Conservation (phyloP, 2,329 filamentous ascomycete species). For the Colletotrichum brevisporum region DNA sequence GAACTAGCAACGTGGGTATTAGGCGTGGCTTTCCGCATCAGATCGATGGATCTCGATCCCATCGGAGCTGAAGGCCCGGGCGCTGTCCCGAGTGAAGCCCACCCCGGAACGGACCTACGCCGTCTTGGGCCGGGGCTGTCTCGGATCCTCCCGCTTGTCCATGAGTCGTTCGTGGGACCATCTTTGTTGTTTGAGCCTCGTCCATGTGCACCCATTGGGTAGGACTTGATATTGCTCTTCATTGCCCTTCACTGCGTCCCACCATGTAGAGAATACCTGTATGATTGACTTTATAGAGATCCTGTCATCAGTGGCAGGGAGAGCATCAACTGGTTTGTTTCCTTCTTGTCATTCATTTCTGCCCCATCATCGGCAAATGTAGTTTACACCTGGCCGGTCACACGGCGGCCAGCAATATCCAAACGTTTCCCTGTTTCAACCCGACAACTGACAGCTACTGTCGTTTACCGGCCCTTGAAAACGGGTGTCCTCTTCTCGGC, state of each 20-base stretch:
- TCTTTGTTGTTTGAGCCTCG: too few relatives aligned
- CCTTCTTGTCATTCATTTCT: neutral
- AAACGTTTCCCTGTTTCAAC: neutral
- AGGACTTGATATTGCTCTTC: neutral
- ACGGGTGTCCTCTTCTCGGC: constrained; percentile 72
- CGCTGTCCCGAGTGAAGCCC: neutral
- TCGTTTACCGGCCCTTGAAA: constrained; percentile 65
- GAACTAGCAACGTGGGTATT: neutral
- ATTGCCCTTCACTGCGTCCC: too few relatives aligned
- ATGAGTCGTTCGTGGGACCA: neutral
- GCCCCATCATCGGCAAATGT: neutral
- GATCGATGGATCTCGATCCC: neutral
- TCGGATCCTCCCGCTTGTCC: neutral
- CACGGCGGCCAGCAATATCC: neutral
- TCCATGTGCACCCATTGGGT: neutral
- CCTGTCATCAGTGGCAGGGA: too few relatives aligned
- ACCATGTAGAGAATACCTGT: too few relatives aligned
- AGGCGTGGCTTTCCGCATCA: neutral
- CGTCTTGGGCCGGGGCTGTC: neutral
- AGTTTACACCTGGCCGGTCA: neutral
- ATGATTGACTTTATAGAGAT: neutral
- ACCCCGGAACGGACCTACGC: neutral
- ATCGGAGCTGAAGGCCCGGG: neutral
- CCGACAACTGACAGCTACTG: neutral
- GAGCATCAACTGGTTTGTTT: neutral